phyloP scores from a whole-genome alignment of 2,329 filamentous ascomycete species.

The Clarireedia hainanense region DNA sequence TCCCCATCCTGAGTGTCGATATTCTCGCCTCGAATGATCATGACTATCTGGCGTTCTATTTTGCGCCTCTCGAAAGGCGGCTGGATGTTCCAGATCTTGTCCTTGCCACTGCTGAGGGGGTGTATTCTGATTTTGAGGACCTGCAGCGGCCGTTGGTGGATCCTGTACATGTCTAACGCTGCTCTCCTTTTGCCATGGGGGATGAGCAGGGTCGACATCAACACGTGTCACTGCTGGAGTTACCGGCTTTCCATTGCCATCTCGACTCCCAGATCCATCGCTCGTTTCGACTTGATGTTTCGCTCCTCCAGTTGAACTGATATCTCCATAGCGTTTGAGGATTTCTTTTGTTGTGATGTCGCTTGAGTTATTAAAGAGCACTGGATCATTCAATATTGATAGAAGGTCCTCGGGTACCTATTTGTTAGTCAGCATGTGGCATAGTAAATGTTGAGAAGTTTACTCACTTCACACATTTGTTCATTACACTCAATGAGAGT shows the following conservation, averaged over 20 bases:
- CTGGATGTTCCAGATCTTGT: slow-evolving; percentile 21
- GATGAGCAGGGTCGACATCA: slow-evolving; percentile 75
- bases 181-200: slow-evolving; percentile 72
- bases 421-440: slow-evolving; percentile 20
- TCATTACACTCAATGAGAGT: slow-evolving; percentile 89
- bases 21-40: slow-evolving; percentile 20
- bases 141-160: slow-evolving; percentile 35
- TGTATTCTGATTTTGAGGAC: slow-evolving; percentile 36
- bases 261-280: slow-evolving; percentile 45
- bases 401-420: slow-evolving; percentile 92
- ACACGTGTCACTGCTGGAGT: slow-evolving; percentile 57
- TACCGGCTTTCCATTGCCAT: slow-evolving; percentile 36
- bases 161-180: slow-evolving; percentile 73
- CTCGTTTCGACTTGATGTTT: slow-evolving; percentile 53
- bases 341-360: slow-evolving; percentile 98
- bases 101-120: slow-evolving; percentile 42
- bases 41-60: slow-evolving; percentile 30
- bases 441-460: background rate
- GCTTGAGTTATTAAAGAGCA: slow-evolving; percentile 70
- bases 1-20: slow-evolving; percentile 29
- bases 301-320: slow-evolving; percentile 42
- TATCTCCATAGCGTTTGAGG: slow-evolving; percentile 83
- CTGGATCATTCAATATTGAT: slow-evolving; percentile 74
- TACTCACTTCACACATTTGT: slow-evolving; percentile 87
- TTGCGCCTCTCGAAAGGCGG: slow-evolving; percentile 20